Percentiles rank a stretch among this genome's conserved stretches.
Evolutionary conservation across 495 filamentous ascomycete species (phyloP).

Genomic region (Chaetomium cochliodes): DNA sequence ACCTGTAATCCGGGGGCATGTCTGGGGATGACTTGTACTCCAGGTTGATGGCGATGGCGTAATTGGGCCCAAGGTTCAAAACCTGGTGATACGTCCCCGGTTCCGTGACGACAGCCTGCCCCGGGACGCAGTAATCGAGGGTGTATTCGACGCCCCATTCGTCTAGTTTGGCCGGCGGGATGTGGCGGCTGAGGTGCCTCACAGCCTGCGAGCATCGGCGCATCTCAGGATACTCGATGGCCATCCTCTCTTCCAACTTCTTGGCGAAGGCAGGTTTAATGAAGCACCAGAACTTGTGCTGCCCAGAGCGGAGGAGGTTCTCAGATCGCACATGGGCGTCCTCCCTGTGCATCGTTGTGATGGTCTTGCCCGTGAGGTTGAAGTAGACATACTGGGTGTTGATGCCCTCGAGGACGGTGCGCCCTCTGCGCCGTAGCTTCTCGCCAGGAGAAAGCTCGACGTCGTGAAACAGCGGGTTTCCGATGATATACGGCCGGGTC

Average conservation of each 20-base stretch:
- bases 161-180: slow-evolving; percentile 33
- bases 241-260: slow-evolving; percentile 32
- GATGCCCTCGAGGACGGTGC: slow-evolving; percentile 32
- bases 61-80: slow-evolving; percentile 38
- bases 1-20: slow-evolving; percentile 29
- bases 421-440: slow-evolving; percentile 35
- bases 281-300: slow-evolving; percentile 41
- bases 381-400: slow-evolving; percentile 41
- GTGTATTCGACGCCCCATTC: slow-evolving; percentile 40
- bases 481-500: slow-evolving; percentile 34
- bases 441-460: slow-evolving; percentile 36
- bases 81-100: slow-evolving; percentile 40
- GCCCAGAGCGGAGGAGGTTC: slow-evolving; percentile 35
- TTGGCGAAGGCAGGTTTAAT: slow-evolving; percentile 31
- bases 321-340: slow-evolving; percentile 39
- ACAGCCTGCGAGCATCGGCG: slow-evolving; percentile 36
- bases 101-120: slow-evolving; percentile 38
- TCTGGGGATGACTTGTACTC: slow-evolving; percentile 37
- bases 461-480: slow-evolving; percentile 37
- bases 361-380: slow-evolving; percentile 36
- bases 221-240: slow-evolving; percentile 31
- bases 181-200: slow-evolving; percentile 38
- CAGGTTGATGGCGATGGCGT: slow-evolving; percentile 38
- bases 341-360: slow-evolving; percentile 39
- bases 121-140: slow-evolving; percentile 37